A percentile compares a stretch with the other conserved stretches of the same genome.
Evolutionary conservation across 164 flowering plant species (phyloP).

Genomic region (Brasenia schreberi): DNA sequence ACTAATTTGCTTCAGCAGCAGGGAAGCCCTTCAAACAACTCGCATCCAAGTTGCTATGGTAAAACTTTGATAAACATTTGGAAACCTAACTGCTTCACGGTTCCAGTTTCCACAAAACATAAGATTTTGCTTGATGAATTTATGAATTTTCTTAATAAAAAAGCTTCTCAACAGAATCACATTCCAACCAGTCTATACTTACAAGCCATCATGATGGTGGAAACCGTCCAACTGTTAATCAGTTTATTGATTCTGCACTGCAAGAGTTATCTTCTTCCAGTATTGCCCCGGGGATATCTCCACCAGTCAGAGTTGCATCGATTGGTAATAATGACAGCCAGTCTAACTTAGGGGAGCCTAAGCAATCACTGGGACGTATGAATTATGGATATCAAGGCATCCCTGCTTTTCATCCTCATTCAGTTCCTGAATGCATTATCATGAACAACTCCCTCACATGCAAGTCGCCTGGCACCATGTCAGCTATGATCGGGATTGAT

Average conservation of each 20-base stretch:
- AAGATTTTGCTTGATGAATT: no score
- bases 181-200: slow-evolving; percentile 18
- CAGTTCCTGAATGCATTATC: slow-evolving; percentile 44
- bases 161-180: slow-evolving; percentile 16
- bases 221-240: slow-evolving; percentile 19
- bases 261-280: slow-evolving; percentile 29
- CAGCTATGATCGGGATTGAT: slow-evolving; percentile 27
- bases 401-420: slow-evolving; percentile 47
- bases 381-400: slow-evolving; percentile 23
- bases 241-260: slow-evolving; percentile 25
- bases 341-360: slow-evolving; percentile 23
- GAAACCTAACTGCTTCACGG: no score
- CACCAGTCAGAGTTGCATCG: slow-evolving; percentile 28
- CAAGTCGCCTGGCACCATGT: slow-evolving; percentile 24
- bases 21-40: slow-evolving; percentile 22
- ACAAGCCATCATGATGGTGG: slow-evolving; percentile 33
- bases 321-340: slow-evolving; percentile 18
- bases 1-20: slow-evolving; percentile 9
- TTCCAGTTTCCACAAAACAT: no score
- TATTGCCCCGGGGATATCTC: slow-evolving; percentile 37
- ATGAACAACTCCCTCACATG: slow-evolving; percentile 24
- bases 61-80: neutral
- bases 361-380: slow-evolving; percentile 26
- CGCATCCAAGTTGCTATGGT: slow-evolving; percentile 21
- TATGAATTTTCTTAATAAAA: no score